A percentile compares a stretch with the other conserved stretches of the same genome.
phyloP scores from a whole-genome alignment of 306 rosid species.

The Hippophae gyantsensis region DNA sequence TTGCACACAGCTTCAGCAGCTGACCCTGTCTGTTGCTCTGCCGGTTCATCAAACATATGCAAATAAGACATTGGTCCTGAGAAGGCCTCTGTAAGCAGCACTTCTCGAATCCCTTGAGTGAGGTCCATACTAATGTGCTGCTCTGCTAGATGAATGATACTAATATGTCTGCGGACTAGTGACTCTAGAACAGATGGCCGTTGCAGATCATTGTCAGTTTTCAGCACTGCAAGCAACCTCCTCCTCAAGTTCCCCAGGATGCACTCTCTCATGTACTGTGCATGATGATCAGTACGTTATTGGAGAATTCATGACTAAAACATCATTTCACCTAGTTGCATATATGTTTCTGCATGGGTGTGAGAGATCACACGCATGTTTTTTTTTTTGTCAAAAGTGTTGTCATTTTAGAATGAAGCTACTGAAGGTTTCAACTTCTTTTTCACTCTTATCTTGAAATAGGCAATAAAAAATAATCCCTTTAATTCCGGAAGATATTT shows the following conservation, averaged over 20 bases:
- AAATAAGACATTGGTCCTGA: constrained; percentile 94
- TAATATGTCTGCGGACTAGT: constrained; percentile 66
- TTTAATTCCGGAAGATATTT: too few species aligned
- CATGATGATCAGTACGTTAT: constrained; percentile 22
- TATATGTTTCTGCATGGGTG: too few species aligned
- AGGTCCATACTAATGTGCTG: constrained; percentile 99
- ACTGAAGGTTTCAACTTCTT: too few species aligned
- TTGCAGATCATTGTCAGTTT: constrained; percentile 92
- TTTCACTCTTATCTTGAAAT: too few species aligned
- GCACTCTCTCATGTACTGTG: constrained; percentile 99
- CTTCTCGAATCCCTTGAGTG: constrained; percentile 91
- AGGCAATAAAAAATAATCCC: too few species aligned
- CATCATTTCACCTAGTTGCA: too few species aligned
- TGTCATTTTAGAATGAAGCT: too few species aligned
- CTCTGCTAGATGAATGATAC: constrained; percentile 91
- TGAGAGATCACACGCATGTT: too few species aligned
- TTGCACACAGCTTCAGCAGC: constrained; percentile 85
- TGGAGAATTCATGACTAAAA: too few species aligned
- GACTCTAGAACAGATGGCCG: constrained; percentile 89
- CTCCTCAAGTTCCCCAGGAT: constrained; percentile 95
- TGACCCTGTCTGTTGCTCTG: constrained; percentile 80
- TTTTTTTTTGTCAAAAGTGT: too few species aligned
- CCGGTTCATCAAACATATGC: constrained; percentile 81
- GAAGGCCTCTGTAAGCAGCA: constrained; percentile 75
- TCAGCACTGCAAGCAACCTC: constrained; percentile 81